phyloP scores from a whole-genome alignment of 2,329 filamentous ascomycete species.

The Thelonectria discophora region DNA sequence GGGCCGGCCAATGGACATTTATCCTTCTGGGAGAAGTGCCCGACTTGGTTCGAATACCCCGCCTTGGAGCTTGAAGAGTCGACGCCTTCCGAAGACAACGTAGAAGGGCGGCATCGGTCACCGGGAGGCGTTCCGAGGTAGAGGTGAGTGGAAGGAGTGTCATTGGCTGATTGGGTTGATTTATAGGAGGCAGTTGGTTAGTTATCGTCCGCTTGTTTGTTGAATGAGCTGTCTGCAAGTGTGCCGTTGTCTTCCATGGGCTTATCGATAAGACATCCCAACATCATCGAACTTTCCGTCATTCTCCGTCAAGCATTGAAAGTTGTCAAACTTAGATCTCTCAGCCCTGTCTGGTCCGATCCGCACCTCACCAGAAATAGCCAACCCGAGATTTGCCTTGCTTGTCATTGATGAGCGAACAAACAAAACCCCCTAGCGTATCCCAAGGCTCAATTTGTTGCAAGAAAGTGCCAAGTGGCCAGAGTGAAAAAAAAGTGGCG shows the following conservation, averaged over 20 bases:
- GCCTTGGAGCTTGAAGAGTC: not conserved
- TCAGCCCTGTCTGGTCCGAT: conserved; percentile 12
- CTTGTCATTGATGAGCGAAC: no score
- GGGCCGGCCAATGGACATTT: conserved; percentile 9
- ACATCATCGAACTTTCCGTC: no score
- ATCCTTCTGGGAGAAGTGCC: conserved; percentile 7
- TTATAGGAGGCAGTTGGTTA: no score
- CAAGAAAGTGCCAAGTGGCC: conserved; percentile 35
- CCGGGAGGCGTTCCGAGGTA: conserved; percentile 12
- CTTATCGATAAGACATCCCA: no score
- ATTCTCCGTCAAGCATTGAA: no score
- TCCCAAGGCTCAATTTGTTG: conserved; percentile 24
- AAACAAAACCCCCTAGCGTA: conserved; percentile 1
- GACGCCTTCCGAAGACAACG: conserved; percentile 24
- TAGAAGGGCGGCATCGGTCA: conserved; percentile 4
- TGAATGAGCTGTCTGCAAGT: no score
- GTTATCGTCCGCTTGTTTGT: no score
- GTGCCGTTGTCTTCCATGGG: no score
- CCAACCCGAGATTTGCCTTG: not conserved
- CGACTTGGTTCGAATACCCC: conserved; percentile 18
- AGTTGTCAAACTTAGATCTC: not conserved
- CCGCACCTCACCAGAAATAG: not conserved
- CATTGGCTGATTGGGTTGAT: not conserved
- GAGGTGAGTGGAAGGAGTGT: not conserved
- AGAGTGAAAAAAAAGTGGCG: conserved; percentile 31